phyloP scores from a whole-genome alignment of 2,329 filamentous ascomycete genomes.

The Xylaria arbuscula region DNA sequence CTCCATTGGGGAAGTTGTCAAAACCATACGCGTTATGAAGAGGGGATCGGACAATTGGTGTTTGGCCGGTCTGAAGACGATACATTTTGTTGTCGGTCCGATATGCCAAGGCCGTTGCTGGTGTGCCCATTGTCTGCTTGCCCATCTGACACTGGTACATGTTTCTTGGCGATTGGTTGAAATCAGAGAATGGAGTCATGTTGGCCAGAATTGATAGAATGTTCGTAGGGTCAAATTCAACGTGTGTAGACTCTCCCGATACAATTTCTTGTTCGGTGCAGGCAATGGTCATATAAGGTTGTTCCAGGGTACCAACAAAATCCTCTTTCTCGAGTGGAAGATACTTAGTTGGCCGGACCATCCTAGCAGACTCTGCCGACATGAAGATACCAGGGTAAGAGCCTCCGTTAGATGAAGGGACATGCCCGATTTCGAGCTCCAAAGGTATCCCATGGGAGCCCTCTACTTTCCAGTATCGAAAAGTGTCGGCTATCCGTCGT shows the following conservation, averaged over 20 bases:
- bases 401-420: slow-evolving; percentile 88
- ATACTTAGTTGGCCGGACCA: slow-evolving; percentile 94
- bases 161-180: slow-evolving; percentile 98
- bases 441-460: slow-evolving; percentile 82
- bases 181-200: slow-evolving; percentile 98
- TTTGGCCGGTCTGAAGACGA: slow-evolving; percentile 93
- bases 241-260: slow-evolving; percentile 90
- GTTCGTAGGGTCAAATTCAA: slow-evolving; percentile 94
- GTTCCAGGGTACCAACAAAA: slow-evolving; percentile 91
- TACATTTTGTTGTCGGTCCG: slow-evolving; percentile 98
- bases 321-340: slow-evolving; percentile 87
- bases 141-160: slow-evolving; percentile 99
- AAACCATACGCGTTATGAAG: slow-evolving; percentile 96
- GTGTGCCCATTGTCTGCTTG: slow-evolving; percentile 99
- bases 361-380: slow-evolving; percentile 84
- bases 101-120: slow-evolving; percentile 83
- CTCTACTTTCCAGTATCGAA: slow-evolving; percentile 96
- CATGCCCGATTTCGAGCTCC: slow-evolving; percentile 90
- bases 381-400: slow-evolving; percentile 97
- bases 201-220: slow-evolving; percentile 98
- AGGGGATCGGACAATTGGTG: slow-evolving; percentile 89
- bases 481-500: slow-evolving; percentile 81
- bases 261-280: slow-evolving; percentile 88
- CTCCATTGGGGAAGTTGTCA: slow-evolving; percentile 98
- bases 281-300: slow-evolving; percentile 98